These are phyloP conservation scores for Lactifluus pinguis DNA, from an alignment of 768 basidiomycete genomes.

Conservation along the genomic window DNA sequence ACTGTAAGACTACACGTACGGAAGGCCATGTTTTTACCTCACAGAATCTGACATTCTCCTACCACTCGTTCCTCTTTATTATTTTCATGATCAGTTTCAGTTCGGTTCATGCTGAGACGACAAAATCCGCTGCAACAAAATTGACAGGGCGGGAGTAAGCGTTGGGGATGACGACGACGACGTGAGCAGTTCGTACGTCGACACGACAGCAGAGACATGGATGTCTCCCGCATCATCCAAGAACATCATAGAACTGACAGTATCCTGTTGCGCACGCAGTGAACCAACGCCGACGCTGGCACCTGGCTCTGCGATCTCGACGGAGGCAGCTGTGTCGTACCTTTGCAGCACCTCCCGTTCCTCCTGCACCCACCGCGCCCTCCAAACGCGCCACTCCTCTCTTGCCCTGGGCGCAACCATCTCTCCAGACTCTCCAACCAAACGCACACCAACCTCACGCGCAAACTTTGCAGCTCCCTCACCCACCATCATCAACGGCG, in stretches of 20 bases:
- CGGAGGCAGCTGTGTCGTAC: neutral
- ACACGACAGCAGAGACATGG: slow-evolving; percentile 58
- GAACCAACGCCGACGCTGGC: neutral
- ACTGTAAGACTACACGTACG: no score
- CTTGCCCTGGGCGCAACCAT: slow-evolving; percentile 43
- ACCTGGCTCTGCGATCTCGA: neutral
- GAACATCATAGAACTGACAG: slow-evolving; percentile 69
- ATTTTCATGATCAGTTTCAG: no score
- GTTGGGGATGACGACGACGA: no score
- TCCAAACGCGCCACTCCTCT: slow-evolving; percentile 57
- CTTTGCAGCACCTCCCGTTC: neutral
- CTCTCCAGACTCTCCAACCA: slow-evolving; percentile 26
- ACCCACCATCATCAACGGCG: slow-evolving; percentile 58
- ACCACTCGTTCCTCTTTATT: no score
- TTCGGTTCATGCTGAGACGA: no score
- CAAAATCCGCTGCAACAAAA: slow-evolving; percentile 28
- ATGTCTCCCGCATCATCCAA: slow-evolving; percentile 29
- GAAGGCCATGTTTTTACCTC: no score
- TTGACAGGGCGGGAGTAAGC: no score
- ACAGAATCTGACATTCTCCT: no score
- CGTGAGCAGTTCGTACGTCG: slow-evolving; percentile 38
- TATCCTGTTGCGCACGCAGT: slow-evolving; percentile 46
- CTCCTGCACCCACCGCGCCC: slow-evolving; percentile 13
- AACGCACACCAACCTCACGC: slow-evolving; percentile 21
- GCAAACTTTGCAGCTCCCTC: slow-evolving; percentile 56